Evolutionary conservation across 176 grass and related monocot species (phyloP).

Genomic region (Oryza meridionalis): DNA sequence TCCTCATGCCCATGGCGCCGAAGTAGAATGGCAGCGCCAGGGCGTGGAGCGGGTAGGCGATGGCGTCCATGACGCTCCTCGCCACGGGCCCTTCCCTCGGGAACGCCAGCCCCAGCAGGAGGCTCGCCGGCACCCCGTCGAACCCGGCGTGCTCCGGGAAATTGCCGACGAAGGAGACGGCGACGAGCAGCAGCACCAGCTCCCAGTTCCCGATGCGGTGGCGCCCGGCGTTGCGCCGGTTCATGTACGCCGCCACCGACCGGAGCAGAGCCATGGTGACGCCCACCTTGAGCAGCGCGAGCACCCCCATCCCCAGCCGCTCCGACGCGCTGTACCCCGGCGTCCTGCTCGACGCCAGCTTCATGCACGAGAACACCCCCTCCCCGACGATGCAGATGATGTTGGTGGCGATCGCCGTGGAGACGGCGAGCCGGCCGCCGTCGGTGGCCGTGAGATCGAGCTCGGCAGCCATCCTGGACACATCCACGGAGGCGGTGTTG

Average conservation of each 20-base stretch:
- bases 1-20: constrained; percentile 53
- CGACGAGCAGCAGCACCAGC: constrained; percentile 42
- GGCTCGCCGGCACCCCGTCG: constrained; percentile 42
- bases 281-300: constrained; percentile 37
- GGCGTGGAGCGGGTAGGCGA: constrained; percentile 50
- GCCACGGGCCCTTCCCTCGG: constrained; percentile 54
- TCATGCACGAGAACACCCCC: constrained; percentile 52
- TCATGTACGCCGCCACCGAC: constrained; percentile 36
- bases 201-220: constrained; percentile 50
- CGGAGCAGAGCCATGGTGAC: constrained; percentile 16
- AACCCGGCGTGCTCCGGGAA: constrained; percentile 31
- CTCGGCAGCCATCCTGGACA: constrained; percentile 41
- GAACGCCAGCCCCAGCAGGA: constrained; percentile 53
- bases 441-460: constrained; percentile 30
- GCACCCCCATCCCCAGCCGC: constrained; percentile 37
- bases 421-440: constrained; percentile 37
- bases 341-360: constrained; percentile 35
- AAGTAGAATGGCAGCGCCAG: constrained; percentile 49
- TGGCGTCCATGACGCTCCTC: constrained; percentile 35
- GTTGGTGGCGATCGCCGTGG: constrained; percentile 41
- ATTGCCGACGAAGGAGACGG: constrained; percentile 30
- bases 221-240: constrained; percentile 49
- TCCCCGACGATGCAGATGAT: constrained; percentile 53
- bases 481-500: constrained; percentile 45
- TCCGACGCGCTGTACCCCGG: constrained; percentile 19